phyloP scores from a whole-genome alignment of 2,329 filamentous ascomycete species.

The Claviceps spartinae region DNA sequence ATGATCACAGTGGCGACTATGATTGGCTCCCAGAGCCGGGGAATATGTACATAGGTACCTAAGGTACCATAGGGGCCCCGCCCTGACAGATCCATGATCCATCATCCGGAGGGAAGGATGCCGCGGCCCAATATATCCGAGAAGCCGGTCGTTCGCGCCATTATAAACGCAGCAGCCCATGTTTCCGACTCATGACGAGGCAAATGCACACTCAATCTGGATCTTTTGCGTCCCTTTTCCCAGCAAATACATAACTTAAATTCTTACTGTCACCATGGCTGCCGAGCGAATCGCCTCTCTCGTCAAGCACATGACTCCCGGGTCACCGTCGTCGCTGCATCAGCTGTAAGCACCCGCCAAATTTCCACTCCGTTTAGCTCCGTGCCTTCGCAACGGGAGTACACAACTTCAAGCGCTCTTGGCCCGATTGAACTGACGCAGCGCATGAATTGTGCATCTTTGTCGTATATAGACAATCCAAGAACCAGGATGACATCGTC shows the following conservation, averaged over 20 bases:
- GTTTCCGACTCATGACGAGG: too few species aligned
- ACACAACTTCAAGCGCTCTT: too few species aligned
- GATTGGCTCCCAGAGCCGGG: background rate
- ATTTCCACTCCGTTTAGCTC: too few species aligned
- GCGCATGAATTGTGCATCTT: too few species aligned
- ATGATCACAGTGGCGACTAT: too few species aligned
- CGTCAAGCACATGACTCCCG: conserved; percentile 70
- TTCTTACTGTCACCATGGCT: conserved; percentile 44
- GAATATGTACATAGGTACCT: background rate
- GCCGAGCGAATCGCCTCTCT: conserved; percentile 78
- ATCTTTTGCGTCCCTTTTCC: background rate
- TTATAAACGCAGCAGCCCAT: too few species aligned
- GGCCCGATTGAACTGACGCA: too few species aligned
- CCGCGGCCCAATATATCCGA: too few species aligned
- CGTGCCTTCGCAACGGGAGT: too few species aligned
- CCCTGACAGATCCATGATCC: too few species aligned
- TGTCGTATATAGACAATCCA: conserved; percentile 50
- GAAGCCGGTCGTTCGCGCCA: too few species aligned
- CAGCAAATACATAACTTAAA: background rate
- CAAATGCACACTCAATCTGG: background rate
- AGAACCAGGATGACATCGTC: conserved; percentile 92
- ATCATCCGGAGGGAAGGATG: too few species aligned
- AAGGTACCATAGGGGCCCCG: background rate
- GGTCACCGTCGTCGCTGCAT: conserved; percentile 45
- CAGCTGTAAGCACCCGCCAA: conserved; percentile 52